Evolutionary conservation across 1,284 basidiomycete genomes (phyloP).

Genomic region (Sparassis latifolia): DNA sequence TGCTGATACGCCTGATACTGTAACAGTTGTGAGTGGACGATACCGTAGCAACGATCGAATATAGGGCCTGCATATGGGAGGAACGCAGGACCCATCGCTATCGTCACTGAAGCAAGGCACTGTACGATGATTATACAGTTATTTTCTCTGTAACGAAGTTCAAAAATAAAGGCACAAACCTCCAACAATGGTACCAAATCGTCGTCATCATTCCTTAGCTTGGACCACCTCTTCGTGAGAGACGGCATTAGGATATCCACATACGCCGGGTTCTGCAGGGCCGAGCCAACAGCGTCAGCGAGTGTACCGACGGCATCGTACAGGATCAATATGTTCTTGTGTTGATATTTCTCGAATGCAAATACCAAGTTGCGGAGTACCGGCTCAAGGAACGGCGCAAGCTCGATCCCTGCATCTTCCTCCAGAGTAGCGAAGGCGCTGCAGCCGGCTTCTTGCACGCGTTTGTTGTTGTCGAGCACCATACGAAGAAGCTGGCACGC

Average conservation of each 20-base stretch:
- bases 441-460: slow-evolving; percentile 98
- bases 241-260: slow-evolving; percentile 97
- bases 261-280: slow-evolving; percentile 80
- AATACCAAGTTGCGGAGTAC: slow-evolving; percentile 92
- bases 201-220: slow-evolving; percentile 84
- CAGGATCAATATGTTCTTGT: slow-evolving; percentile 98
- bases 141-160: neutral
- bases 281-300: slow-evolving; percentile 90
- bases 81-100: slow-evolving; percentile 93
- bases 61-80: slow-evolving; percentile 86
- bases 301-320: slow-evolving; percentile 98
- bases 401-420: slow-evolving; percentile 89
- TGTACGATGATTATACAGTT: slow-evolving; percentile 26
- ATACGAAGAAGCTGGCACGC: slow-evolving; percentile 76
- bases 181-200: slow-evolving; percentile 93
- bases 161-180: slow-evolving; percentile 37
- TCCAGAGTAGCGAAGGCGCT: slow-evolving; percentile 98
- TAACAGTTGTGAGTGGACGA: slow-evolving; percentile 79
- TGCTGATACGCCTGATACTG: slow-evolving; percentile 82
- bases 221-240: slow-evolving; percentile 85
- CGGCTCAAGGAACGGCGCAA: slow-evolving; percentile 92
- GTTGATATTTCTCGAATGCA: slow-evolving; percentile 97
- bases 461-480: slow-evolving; percentile 99
- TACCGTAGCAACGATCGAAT: slow-evolving; percentile 85
- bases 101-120: slow-evolving; percentile 97